Percentiles rank a stretch among this genome's conserved stretches.
Conservation (phyloP, 352 stramenopile species). For the Phytophthora ohioensis region DNA sequence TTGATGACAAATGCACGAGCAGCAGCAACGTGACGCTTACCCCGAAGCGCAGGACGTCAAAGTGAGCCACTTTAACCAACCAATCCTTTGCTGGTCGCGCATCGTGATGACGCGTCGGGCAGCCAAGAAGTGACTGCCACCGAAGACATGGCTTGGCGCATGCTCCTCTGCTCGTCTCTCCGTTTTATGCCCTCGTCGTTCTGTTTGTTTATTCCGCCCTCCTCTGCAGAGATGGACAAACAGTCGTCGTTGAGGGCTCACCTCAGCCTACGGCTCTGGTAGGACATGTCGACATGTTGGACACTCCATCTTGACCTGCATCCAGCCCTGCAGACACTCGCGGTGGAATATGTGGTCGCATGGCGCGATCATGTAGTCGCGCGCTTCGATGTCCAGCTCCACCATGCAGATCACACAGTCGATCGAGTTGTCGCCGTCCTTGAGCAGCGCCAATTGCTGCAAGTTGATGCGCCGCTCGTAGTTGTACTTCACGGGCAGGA, state of each 20-base stretch:
- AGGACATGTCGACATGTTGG: conserved; percentile 94
- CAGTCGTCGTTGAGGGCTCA: conserved; percentile 24
- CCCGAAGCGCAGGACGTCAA: conserved; percentile 7
- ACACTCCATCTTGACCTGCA: conserved; percentile 98
- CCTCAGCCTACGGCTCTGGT: conserved; percentile 75
- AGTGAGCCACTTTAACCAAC: conserved; percentile 11
- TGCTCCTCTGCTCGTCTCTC: not conserved
- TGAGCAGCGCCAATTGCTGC: conserved; percentile 73
- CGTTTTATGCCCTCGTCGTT: conserved; percentile 33
- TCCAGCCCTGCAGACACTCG: conserved; percentile 96
- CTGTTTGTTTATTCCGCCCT: conserved; percentile 38
- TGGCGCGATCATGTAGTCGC: conserved; percentile 97
- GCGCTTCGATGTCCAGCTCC: conserved; percentile 75
- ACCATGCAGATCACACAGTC: conserved; percentile 92
- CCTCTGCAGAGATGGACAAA: conserved; percentile 29
- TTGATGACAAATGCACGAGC: conserved; percentile 18
- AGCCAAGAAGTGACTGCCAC: conserved; percentile 1
- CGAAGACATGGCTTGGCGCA: conserved; percentile 9
- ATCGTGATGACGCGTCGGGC: conserved; percentile 25
- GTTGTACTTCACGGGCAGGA: conserved; percentile 97
- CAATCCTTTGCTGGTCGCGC: conserved; percentile 21
- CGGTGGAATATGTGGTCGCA: conserved; percentile 97
- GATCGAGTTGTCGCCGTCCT: conserved; percentile 71
- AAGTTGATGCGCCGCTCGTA: conserved; percentile 92
- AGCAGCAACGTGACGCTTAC: conserved; percentile 16